phyloP scores from a whole-genome alignment of 441 rosid species.

The Gossypium gossypioides region DNA sequence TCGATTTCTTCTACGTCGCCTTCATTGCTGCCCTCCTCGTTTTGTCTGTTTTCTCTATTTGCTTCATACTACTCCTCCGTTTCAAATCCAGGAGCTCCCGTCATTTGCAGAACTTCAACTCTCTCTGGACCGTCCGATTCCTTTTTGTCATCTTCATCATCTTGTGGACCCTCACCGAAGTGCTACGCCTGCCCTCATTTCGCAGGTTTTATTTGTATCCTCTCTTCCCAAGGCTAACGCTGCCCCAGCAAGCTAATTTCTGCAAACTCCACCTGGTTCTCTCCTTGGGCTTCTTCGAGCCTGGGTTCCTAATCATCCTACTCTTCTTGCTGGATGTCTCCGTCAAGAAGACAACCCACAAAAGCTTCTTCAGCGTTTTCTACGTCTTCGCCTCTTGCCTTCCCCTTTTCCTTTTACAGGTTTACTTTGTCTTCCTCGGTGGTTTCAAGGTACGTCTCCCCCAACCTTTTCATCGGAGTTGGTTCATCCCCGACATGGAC shows the following conservation, averaged over 20 bases:
- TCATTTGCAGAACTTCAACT: constrained; percentile 34
- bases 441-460: constrained; percentile 13
- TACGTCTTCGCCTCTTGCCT: constrained; percentile 30
- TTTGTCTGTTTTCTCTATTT: constrained; percentile 32
- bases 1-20: constrained; percentile 27
- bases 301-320: constrained; percentile 38
- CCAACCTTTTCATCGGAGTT: constrained; percentile 15
- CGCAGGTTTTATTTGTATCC: constrained; percentile 8
- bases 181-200: constrained; percentile 33
- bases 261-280: constrained; percentile 37
- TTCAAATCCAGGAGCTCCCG: constrained; percentile 27
- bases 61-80: constrained; percentile 32
- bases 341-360: constrained; percentile 23
- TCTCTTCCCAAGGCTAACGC: constrained; percentile 10
- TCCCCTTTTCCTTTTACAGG: constrained; percentile 29
- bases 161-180: constrained; percentile 38
- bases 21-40: constrained; percentile 25
- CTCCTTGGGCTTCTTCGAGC: constrained; percentile 46
- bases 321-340: constrained; percentile 48
- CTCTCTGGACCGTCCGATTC: constrained; percentile 47
- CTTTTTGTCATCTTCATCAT: constrained; percentile 35
- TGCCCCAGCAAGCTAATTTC: constrained; percentile 18
- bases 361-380: constrained; percentile 21
- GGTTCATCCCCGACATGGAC: background rate
- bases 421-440: constrained; percentile 18